Evolutionary conservation across 225 moss, liverwort and hornwort species (phyloP).

Genomic region (Marchantia polymorpha): DNA sequence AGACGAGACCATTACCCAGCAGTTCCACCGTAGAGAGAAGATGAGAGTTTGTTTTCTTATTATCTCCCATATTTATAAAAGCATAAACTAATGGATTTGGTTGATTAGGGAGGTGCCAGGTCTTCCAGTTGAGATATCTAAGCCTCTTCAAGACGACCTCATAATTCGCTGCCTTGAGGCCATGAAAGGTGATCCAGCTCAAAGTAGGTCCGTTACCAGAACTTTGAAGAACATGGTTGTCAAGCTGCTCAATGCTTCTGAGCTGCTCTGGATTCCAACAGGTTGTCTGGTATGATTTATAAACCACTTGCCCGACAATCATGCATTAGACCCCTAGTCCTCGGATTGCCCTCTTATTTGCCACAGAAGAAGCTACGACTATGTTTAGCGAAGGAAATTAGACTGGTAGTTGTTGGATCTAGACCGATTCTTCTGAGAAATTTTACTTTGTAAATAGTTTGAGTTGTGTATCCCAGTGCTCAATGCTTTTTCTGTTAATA

Average conservation of each 20-base stretch:
- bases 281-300: slow-evolving; percentile 69
- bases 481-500: not conserved
- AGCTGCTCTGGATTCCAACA: slow-evolving; percentile 89
- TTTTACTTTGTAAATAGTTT: not conserved
- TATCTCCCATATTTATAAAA: not conserved
- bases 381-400: not conserved
- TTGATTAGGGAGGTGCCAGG: slow-evolving; percentile 5
- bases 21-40: not conserved
- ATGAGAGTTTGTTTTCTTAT: not conserved
- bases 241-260: slow-evolving; percentile 59
- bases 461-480: not conserved
- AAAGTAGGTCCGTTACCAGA: slow-evolving; percentile 20
- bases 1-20: not conserved
- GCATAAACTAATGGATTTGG: not conserved
- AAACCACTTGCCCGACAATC: not conserved
- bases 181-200: slow-evolving; percentile 39
- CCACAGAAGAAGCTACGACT: not conserved
- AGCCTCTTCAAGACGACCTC: slow-evolving; percentile 64
- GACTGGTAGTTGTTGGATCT: too few relatives aligned
- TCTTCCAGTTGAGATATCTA: slow-evolving; percentile 51
- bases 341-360: not conserved
- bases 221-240: slow-evolving; percentile 47
- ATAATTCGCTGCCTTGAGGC: slow-evolving; percentile 70
- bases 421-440: not conserved
- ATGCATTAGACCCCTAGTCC: not conserved